Base-by-base conservation (phyloP, 1,284 basidiomycete species). In the Moesziomyces sp. region DNA sequence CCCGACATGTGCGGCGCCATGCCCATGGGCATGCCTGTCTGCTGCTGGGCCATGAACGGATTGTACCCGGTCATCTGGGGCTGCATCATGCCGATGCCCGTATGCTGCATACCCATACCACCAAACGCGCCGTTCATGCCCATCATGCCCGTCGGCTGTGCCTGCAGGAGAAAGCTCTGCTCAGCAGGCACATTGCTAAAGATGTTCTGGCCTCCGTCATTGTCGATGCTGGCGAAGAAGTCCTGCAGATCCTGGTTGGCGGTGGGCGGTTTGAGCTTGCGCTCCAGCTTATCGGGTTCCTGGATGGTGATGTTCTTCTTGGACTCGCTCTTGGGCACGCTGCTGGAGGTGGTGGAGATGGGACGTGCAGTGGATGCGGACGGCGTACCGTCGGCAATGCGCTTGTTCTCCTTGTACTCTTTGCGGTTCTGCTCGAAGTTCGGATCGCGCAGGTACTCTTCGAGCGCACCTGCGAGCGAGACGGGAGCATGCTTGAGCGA, bases 401-500 rank as follows among this genome's bases (percentile, higher is more conserved):
- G 88, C 84, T 93, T 93, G 84, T 90, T 94, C 44, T 90, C 88
- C 85, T 89, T 93, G 86, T 99, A 97, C 81, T 98, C 95, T 19
- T 92, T 86, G 57, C 96, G 87, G 83, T 97, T 97, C 84, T 93
- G 76, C 85, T 98, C 96, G 83, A 98, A 99, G 84, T 94, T 94
- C 18, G 94, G 92, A 85, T 97, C 94, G 65, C 93, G 90, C 45
- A 98, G 87, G 82, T 99, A 99, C 83, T 99, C 97, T 83, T 99
- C 92, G 26, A 99, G 88, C 18, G 96, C 91, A 44, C 91, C 91
- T 9, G 93, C 95, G 16, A 99, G 87, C 3, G 93, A 94, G 21
- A 97, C 91, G 9, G 96, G 97, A 0, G 97, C 96, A 86, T 97
- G 95, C 85, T 93, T 93, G 68, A 99, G 86, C 81, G 93, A 95